These are phyloP conservation scores for Emergomyces orientalis DNA, from an alignment of 2,329 filamentous ascomycete species.

Conservation along the genomic window DNA sequence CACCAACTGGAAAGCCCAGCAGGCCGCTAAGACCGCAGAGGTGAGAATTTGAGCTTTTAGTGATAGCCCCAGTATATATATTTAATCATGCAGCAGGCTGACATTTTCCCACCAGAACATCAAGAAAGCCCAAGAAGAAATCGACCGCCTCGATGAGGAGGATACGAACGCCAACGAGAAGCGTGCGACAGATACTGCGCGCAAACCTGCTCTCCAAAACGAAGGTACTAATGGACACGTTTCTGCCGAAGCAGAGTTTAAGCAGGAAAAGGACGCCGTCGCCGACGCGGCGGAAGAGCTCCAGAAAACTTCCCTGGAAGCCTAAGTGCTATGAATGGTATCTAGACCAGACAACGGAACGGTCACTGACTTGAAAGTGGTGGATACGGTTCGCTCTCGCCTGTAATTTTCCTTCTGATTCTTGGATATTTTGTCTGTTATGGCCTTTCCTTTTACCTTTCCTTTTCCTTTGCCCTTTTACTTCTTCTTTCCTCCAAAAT, in stretches of 20 bases:
- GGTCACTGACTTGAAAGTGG: neutral
- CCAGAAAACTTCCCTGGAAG: constrained; percentile 52
- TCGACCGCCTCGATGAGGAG: constrained; percentile 71
- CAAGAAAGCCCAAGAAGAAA: constrained; percentile 91
- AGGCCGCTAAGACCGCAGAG: constrained; percentile 79
- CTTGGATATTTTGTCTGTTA: neutral
- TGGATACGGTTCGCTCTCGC: neutral
- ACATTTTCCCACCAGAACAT: constrained; percentile 59
- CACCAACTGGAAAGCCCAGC: constrained; percentile 81
- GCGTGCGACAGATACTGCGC: constrained; percentile 41
- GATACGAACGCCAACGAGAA: constrained; percentile 45
- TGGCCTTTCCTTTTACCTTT: neutral
- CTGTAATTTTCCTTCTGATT: neutral
- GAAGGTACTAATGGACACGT: constrained; percentile 45
- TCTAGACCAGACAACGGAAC: neutral
- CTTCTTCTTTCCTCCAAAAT: neutral
- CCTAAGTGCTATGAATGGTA: constrained; percentile 27
- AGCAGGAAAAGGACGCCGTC: constrained; percentile 51
- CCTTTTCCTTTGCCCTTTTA: neutral
- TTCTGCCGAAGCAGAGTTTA: constrained; percentile 45
- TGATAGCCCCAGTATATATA: neutral
- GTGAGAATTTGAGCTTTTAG: constrained; percentile 45
- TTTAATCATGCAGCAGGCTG: constrained; percentile 5
- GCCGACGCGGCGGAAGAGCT: constrained; percentile 52
- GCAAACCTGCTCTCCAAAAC: constrained; percentile 45